A percentile compares a stretch with the other conserved stretches of the same genome.
phyloP scores from a whole-genome alignment of 2,329 filamentous ascomycete genomes.

The Alternaria rosae region DNA sequence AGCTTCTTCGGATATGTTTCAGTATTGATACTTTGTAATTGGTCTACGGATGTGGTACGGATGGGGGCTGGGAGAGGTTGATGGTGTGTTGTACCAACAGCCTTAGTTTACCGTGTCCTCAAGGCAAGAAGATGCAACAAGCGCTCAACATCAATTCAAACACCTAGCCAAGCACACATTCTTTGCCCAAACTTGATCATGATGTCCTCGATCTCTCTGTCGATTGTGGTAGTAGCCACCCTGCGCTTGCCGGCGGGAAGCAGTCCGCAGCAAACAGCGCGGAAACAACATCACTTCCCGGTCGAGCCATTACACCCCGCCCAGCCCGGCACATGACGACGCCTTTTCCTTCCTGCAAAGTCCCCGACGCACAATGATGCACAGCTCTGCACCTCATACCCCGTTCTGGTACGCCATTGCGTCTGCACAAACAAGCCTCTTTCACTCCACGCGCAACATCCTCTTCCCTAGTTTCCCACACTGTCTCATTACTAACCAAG shows the following conservation, averaged over 20 bases:
- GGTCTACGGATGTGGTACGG: slow-evolving; percentile 16
- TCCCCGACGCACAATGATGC: background rate
- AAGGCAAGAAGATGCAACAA: slow-evolving; percentile 3
- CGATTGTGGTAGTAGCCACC: background rate
- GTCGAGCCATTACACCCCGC: background rate
- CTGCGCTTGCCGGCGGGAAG: background rate
- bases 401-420: background rate
- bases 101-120: slow-evolving; percentile 11
- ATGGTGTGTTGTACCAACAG: slow-evolving; percentile 17
- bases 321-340: background rate
- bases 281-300: background rate
- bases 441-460: slow-evolving; percentile 2
- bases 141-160: slow-evolving; percentile 3
- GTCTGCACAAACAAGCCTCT: background rate
- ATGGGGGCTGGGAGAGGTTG: background rate
- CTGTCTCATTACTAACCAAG: background rate
- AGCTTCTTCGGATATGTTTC: slow-evolving; percentile 24
- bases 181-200: background rate
- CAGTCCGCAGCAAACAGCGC: background rate
- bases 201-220: background rate
- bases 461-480: background rate
- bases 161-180: slow-evolving; percentile 3
- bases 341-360: background rate
- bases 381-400: background rate
- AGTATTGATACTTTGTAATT: slow-evolving; percentile 31